A percentile compares a stretch with the other conserved stretches of the same genome.
Evolutionary conservation across 2,329 filamentous ascomycete species (phyloP).

Genomic region (Lecanicillium sp.): DNA sequence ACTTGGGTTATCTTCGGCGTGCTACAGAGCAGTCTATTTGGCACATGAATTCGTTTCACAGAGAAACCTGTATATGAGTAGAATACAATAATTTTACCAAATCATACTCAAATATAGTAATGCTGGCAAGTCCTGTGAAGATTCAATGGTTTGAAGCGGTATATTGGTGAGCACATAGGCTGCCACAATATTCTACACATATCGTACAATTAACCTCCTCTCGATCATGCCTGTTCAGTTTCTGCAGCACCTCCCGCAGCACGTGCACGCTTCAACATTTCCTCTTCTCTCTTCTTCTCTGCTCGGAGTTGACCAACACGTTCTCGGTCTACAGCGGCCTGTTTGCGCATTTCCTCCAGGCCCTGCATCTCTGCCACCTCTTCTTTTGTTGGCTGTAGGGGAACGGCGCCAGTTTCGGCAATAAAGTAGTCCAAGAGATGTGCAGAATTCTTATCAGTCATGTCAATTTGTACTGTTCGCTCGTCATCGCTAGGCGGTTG

Average conservation of each 20-base stretch:
- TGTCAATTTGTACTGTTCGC: conserved; percentile 47
- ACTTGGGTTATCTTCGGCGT: too few relatives aligned
- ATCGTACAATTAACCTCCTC: neutral
- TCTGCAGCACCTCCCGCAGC: conserved; percentile 28
- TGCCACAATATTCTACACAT: too few relatives aligned
- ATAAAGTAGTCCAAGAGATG: conserved; percentile 58
- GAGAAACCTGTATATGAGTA: too few relatives aligned
- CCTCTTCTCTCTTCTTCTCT: conserved; percentile 54
- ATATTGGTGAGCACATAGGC: too few relatives aligned
- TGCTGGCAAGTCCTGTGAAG: too few relatives aligned
- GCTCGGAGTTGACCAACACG: conserved; percentile 43
- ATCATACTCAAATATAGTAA: too few relatives aligned
- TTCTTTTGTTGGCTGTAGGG: conserved; percentile 47
- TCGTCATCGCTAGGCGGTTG: conserved; percentile 40
- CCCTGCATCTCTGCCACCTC: conserved; percentile 51
- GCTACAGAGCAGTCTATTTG: too few relatives aligned
- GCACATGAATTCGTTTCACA: too few relatives aligned
- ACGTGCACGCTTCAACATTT: conserved; percentile 32
- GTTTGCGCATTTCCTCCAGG: conserved; percentile 44
- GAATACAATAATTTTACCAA: too few relatives aligned
- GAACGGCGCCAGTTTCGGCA: conserved; percentile 50
- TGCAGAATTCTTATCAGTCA: conserved; percentile 52
- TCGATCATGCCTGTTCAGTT: neutral
- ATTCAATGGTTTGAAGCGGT: too few relatives aligned
- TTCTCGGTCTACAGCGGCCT: conserved; percentile 45